phyloP scores from a whole-genome alignment of 768 basidiomycete species.

The Clavaria fumosa region DNA sequence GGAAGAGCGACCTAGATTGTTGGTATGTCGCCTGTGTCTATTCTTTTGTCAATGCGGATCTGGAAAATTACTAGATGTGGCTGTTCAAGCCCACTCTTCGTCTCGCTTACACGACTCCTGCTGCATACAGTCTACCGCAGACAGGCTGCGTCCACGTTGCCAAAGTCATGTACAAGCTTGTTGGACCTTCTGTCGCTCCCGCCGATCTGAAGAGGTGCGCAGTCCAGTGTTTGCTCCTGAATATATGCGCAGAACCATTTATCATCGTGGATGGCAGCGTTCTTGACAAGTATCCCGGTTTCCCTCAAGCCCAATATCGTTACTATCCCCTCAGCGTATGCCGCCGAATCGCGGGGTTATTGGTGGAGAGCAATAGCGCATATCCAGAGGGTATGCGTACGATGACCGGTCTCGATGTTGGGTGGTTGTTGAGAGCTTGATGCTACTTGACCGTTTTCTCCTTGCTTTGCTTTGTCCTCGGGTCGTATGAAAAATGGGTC shows the following conservation, averaged over 20 bases:
- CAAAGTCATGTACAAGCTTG: conserved; percentile 74
- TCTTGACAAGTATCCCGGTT: conserved; percentile 59
- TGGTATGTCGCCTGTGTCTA: conserved; percentile 35
- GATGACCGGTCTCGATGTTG: conserved; percentile 74
- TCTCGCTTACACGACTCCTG: conserved; percentile 51
- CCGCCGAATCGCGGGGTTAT: conserved; percentile 45
- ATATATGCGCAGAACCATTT: background rate
- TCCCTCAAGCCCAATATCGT: conserved; percentile 79
- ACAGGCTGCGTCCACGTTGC: conserved; percentile 50
- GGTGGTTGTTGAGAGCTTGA: conserved; percentile 38
- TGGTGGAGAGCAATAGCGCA: conserved; percentile 63
- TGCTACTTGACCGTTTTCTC: too few species aligned
- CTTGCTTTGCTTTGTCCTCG: too few species aligned
- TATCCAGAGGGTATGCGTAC: conserved; percentile 63
- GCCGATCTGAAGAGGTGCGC: conserved; percentile 41
- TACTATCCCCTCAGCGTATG: conserved; percentile 73
- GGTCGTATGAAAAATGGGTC: too few species aligned
- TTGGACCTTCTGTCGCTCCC: conserved; percentile 40
- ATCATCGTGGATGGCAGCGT: conserved; percentile 35
- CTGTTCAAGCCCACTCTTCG: conserved; percentile 83
- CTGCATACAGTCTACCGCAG: conserved; percentile 42
- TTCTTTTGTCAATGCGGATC: too few species aligned
- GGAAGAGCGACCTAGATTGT: conserved; percentile 57
- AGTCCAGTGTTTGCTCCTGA: background rate
- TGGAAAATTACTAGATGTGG: too few species aligned